Evolutionary conservation across 1,139 yeast species (phyloP), one percentile per base, ranked within the genome.

Genomic region (Tardiomyces digboiensis): DNA sequence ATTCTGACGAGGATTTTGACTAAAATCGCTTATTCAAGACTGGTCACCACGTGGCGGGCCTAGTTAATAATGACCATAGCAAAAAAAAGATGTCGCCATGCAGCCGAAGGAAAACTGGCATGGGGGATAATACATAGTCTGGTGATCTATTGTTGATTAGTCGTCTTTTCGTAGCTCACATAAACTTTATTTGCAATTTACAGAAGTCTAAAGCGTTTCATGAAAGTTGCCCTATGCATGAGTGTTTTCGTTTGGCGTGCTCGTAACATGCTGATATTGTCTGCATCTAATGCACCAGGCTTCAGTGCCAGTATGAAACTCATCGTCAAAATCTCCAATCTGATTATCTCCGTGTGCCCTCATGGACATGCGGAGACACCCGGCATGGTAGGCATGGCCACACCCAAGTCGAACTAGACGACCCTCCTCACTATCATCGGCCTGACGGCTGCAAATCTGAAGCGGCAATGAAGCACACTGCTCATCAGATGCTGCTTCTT

Each of bases 1-100:
- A 26, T 26, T 26, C 33, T 8, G 53, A 48, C 19, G 38, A 39
- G 8, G 43, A 46, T 26, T 42, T 7, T 29, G 42, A 38, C 39
- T 41, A 26, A 16, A n/a, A n/a, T n/a, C n/a, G n/a, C n/a, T n/a
- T n/a, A n/a, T n/a, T n/a, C n/a, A n/a, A n/a, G n/a, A n/a, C n/a
- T n/a, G n/a, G n/a, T n/a, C n/a, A n/a, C n/a, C n/a, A n/a, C n/a
- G n/a, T n/a, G n/a, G n/a, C n/a, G n/a, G n/a, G n/a, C n/a, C n/a
- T n/a, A n/a, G n/a, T n/a, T n/a, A n/a, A n/a, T n/a, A n/a, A n/a
- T n/a, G n/a, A n/a, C n/a, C n/a, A n/a, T n/a, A n/a, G n/a, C n/a
- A n/a, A n/a, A n/a, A n/a, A n/a, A n/a, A n/a, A n/a, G n/a, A n/a
- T n/a, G n/a, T n/a, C n/a, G n/a, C n/a, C n/a, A n/a, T n/a, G n/a